phyloP scores from a whole-genome alignment of 169 alveolate genomes.

The Plasmodium billcollinsi region DNA sequence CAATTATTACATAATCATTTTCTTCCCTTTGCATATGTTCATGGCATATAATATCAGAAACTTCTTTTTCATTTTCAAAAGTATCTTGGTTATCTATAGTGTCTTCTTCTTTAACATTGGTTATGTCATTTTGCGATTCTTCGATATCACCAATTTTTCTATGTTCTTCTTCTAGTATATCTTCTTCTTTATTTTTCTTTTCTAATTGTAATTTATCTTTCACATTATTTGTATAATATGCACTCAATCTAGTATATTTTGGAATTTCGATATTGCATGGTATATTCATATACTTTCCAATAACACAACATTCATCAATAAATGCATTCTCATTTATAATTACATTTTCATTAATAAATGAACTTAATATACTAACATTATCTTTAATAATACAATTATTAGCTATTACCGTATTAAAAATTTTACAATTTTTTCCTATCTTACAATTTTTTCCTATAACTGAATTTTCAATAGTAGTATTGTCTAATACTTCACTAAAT shows the following conservation, averaged over 20 bases:
- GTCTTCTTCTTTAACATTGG: too few species aligned
- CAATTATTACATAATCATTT: not conserved
- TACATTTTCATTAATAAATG: conserved; percentile 54
- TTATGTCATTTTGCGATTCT: too few species aligned
- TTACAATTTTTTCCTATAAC: conserved; percentile 72
- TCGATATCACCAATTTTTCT: too few species aligned
- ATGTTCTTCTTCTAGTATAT: not conserved
- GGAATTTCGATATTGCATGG: conserved; percentile 10
- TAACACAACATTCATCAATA: conserved; percentile 68
- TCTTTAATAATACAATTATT: conserved; percentile 37
- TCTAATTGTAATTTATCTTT: conserved; percentile 14
- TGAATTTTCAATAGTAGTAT: conserved; percentile 63
- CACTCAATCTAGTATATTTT: conserved; percentile 41
- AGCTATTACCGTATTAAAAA: conserved; percentile 49
- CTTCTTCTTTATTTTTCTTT: conserved; percentile 4
- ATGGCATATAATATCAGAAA: not conserved
- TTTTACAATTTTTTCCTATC: conserved; percentile 70
- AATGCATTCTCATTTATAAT: conserved; percentile 26
- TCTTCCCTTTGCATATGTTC: conserved; percentile 1
- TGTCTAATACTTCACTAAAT: conserved; percentile 26
- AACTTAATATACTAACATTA: conserved; percentile 50
- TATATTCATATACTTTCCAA: conserved; percentile 59
- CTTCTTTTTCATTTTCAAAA: not conserved
- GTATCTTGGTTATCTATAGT: too few species aligned
- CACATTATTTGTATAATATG: conserved; percentile 9